Evolutionary conservation across 805 yeast genomes (phyloP).

Genomic region (Cyberlindnera saturnus): DNA sequence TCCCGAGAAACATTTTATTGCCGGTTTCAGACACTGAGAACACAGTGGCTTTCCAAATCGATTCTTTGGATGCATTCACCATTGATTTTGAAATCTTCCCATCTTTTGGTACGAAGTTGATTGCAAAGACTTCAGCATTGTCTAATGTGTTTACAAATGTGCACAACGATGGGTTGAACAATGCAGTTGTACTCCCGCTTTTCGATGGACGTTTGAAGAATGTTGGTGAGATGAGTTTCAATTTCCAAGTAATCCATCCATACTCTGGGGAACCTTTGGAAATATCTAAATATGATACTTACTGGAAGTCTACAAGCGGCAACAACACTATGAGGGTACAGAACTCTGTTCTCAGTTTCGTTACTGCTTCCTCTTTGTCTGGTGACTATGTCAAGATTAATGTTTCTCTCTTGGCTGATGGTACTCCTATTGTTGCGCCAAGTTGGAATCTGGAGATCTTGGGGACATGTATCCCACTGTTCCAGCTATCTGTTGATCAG

Average conservation of each 20-base stretch:
- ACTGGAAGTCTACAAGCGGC: slow-evolving; percentile 88
- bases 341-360: slow-evolving; percentile 52
- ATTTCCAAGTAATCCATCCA: slow-evolving; percentile 83
- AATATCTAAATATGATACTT: slow-evolving; percentile 88
- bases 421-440: slow-evolving; percentile 81
- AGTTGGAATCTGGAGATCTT: slow-evolving; percentile 46
- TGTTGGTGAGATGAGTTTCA: slow-evolving; percentile 74
- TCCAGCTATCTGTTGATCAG: slow-evolving; percentile 40
- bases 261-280: slow-evolving; percentile 79
- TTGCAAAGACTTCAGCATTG: slow-evolving; percentile 83
- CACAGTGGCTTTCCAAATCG: slow-evolving; percentile 78
- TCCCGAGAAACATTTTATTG: slow-evolving; percentile 79
- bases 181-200: slow-evolving; percentile 53
- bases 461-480: slow-evolving; percentile 52
- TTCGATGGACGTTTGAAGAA: slow-evolving; percentile 76
- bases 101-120: slow-evolving; percentile 85
- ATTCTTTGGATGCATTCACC: slow-evolving; percentile 64
- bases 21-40: slow-evolving; percentile 57
- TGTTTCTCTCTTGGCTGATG: slow-evolving; percentile 72
- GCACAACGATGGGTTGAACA: slow-evolving; percentile 31
- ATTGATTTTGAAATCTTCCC: slow-evolving; percentile 90
- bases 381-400: slow-evolving; percentile 72
- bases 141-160: slow-evolving; percentile 41
- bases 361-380: slow-evolving; percentile 83
- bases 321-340: slow-evolving; percentile 21